Conservation (phyloP, 805 yeast species). For the Wickerhamomyces xylosicus region DNA sequence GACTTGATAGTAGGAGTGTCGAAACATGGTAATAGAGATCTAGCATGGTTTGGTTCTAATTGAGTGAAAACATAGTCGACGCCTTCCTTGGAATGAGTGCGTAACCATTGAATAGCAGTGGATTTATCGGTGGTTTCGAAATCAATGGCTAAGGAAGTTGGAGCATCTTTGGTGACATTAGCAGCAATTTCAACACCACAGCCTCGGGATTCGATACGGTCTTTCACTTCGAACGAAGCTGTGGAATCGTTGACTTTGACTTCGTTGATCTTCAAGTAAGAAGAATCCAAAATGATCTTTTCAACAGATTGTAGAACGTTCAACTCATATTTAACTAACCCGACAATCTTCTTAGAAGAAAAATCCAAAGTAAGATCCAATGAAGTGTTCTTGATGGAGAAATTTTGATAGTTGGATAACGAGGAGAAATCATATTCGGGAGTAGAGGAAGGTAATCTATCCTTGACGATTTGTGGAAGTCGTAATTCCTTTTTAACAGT, state of each 20-base stretch:
- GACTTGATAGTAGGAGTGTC: conserved; percentile 85
- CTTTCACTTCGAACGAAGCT: conserved; percentile 23
- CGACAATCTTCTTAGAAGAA: conserved; percentile 37
- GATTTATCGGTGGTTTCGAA: conserved; percentile 66
- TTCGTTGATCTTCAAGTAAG: conserved; percentile 39
- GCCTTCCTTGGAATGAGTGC: conserved; percentile 59
- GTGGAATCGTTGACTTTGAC: conserved; percentile 33
- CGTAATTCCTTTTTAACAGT: background rate
- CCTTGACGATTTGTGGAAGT: conserved; percentile 18
- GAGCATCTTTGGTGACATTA: conserved; percentile 3
- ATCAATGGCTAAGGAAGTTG: conserved; percentile 27
- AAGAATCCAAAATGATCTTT: conserved; percentile 55
- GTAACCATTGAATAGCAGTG: conserved; percentile 81
- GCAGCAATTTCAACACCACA: conserved; percentile 30
- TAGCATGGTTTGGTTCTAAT: conserved; percentile 85
- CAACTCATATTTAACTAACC: conserved; percentile 43
- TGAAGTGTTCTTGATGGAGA: conserved; percentile 39
- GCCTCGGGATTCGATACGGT: conserved; percentile 47
- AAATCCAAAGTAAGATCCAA: conserved; percentile 49
- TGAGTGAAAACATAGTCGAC: conserved; percentile 59
- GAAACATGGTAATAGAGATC: conserved; percentile 81
- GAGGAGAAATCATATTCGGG: conserved; percentile 71
- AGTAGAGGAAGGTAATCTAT: conserved; percentile 20
- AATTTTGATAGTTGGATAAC: conserved; percentile 54
- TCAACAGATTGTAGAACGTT: conserved; percentile 19